Base-by-base conservation (phyloP, 1,284 basidiomycete genomes). In the Moesziomyces parantarcticus region DNA sequence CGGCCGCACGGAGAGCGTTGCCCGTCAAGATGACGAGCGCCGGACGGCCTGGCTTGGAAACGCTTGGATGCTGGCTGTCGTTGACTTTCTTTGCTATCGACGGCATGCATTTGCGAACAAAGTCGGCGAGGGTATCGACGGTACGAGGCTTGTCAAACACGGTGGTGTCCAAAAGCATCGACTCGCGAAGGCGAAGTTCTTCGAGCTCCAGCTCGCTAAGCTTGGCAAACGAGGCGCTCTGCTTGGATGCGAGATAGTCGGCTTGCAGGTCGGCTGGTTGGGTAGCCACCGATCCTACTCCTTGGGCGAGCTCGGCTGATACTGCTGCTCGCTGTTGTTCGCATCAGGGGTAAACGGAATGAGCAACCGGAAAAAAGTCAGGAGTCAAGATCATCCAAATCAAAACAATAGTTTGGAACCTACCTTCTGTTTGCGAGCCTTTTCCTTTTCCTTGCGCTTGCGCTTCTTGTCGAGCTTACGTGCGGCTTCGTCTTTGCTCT, bases 1-100 rank as follows among this genome's bases (percentile, higher is more conserved):
- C 79, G 6, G 80, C 79, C 7, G 79, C 76, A 16, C 80, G 66
- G 49, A 75, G 74, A 43, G 80, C 80, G 50, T 82, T 82, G 10
- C 80, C 79, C 0, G 80, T 69, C 25, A 82, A 60, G 21, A 81
- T 66, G 43, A 80, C 53, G 22, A 79, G 34, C 11, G 52, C 50
- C 21, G 79, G 79, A 39, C 52, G 46, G 5, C 76, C 77, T 8
- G 62, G 59, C 26, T 61, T 43, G 22, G 41, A 56, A 41, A 60
- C 50, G 26, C 44, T 43, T 1, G 62, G 50, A 14, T 64, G 13
- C 39, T 48, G 55, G 20, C 53, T 47, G 40, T 76, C 58, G 21
- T 45, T 42, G 40, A 76, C 45, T 26, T 47, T 50, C 23, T 65
- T 43, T 29, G 55, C 60, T 40, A 52, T 50, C 16, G 48, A 43